Conservation (phyloP, 1,284 basidiomycete species). For the Tranzscheliella williamsii region DNA sequence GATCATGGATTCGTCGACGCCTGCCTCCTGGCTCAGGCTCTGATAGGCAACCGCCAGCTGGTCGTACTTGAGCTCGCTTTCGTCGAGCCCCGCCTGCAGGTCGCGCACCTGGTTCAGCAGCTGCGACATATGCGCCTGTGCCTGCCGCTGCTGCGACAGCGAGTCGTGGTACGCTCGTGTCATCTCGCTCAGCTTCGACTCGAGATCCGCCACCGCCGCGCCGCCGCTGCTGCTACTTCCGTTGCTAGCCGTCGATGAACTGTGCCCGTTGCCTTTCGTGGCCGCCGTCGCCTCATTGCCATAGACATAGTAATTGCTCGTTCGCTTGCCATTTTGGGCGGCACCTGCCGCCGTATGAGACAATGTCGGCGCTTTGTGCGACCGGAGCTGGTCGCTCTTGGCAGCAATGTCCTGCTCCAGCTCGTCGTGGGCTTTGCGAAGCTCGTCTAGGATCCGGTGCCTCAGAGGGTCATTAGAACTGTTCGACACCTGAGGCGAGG, state of each 20-base stretch:
- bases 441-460: constrained; percentile 70
- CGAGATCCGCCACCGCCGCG: constrained; percentile 64
- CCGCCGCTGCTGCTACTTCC: not conserved
- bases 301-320: constrained; percentile 41
- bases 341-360: not conserved
- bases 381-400: constrained; percentile 49
- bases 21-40: constrained; percentile 31
- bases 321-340: constrained; percentile 4
- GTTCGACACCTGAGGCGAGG: constrained; percentile 8
- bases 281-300: constrained; percentile 12
- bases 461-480: constrained; percentile 67
- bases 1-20: constrained; percentile 41
- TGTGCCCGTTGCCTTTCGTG: constrained; percentile 1
- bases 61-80: constrained; percentile 68
- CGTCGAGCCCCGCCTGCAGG: constrained; percentile 75
- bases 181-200: constrained; percentile 67
- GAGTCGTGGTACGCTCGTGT: constrained; percentile 78
- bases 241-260: not conserved
- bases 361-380: constrained; percentile 22
- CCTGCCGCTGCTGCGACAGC: constrained; percentile 72
- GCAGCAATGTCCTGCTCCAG: constrained; percentile 54
- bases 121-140: constrained; percentile 78
- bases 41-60: constrained; percentile 39
- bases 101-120: constrained; percentile 83
- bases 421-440: constrained; percentile 64